These are phyloP conservation scores for Tetracladium maxilliforme DNA, from an alignment of 2,329 filamentous ascomycete genomes.

Conservation along the genomic window DNA sequence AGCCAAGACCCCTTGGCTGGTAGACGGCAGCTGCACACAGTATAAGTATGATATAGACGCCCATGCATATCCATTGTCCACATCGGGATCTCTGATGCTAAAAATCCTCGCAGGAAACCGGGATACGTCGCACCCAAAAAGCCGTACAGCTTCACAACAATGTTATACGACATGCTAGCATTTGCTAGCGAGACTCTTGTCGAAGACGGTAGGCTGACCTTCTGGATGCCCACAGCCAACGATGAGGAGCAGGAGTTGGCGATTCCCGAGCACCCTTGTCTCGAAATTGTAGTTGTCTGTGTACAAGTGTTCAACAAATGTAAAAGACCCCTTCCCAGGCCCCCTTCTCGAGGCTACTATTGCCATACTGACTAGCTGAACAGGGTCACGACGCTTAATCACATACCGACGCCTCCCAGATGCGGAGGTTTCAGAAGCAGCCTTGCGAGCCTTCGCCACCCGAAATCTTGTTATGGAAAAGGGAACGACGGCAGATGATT, in stretches of 20 bases:
- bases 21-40: too few species aligned
- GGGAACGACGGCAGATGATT: slow-evolving; percentile 43
- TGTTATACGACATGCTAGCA: slow-evolving; percentile 78
- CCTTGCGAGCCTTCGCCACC: too few species aligned
- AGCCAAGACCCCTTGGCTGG: too few species aligned
- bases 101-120: slow-evolving; percentile 26
- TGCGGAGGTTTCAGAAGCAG: slow-evolving; percentile 26
- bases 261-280: slow-evolving; percentile 60
- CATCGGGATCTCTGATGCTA: not conserved
- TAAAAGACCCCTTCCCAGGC: slow-evolving; percentile 17
- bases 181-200: slow-evolving; percentile 70
- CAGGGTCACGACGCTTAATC: slow-evolving; percentile 77
- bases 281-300: slow-evolving; percentile 63
- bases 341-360: not conserved
- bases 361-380: slow-evolving; percentile 6
- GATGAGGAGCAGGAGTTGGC: slow-evolving; percentile 63
- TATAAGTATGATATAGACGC: not conserved
- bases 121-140: slow-evolving; percentile 77
- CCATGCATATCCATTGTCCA: slow-evolving; percentile 4
- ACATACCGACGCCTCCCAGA: slow-evolving; percentile 66
- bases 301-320: slow-evolving; percentile 85
- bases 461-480: slow-evolving; percentile 8
- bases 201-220: slow-evolving; percentile 64
- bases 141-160: slow-evolving; percentile 80
- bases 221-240: slow-evolving; percentile 95